These are phyloP conservation scores for Osmozyma mogii DNA, from an alignment of 805 yeast genomes.

Conservation along the genomic window DNA sequence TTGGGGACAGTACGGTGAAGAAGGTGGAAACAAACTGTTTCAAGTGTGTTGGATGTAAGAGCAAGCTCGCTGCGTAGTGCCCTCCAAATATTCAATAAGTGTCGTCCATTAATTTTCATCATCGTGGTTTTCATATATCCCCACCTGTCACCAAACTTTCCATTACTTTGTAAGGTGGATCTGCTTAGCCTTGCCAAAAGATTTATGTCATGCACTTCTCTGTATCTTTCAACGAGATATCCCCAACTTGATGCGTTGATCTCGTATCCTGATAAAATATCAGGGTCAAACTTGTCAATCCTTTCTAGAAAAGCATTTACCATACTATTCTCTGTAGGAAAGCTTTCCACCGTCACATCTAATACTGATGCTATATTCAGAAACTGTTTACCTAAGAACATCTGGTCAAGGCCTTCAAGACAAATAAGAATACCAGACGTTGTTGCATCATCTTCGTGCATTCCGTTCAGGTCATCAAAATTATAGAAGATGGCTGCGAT, in stretches of 20 bases:
- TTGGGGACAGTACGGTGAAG: constrained; percentile 64
- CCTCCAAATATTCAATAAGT: constrained; percentile 82
- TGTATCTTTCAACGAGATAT: constrained; percentile 62
- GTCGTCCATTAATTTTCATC: constrained; percentile 68
- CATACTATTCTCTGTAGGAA: constrained; percentile 49
- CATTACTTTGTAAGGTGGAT: constrained; percentile 39
- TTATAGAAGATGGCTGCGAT: constrained; percentile 59
- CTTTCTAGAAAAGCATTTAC: constrained; percentile 46
- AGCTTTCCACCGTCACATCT: neutral
- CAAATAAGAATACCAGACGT: constrained; percentile 4
- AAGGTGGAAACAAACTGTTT: constrained; percentile 62
- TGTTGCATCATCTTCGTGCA: constrained; percentile 8
- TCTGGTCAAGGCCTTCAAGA: constrained; percentile 2
- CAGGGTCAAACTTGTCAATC: constrained; percentile 71
- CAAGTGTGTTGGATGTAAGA: constrained; percentile 64
- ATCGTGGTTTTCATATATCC: constrained; percentile 74
- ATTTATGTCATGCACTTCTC: constrained; percentile 39
- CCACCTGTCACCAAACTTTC: constrained; percentile 63
- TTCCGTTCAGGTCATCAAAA: constrained; percentile 33
- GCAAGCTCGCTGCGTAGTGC: constrained; percentile 53
- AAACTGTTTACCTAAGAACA: neutral
- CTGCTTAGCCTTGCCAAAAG: constrained; percentile 56
- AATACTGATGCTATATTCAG: constrained; percentile 3
- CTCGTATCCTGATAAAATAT: constrained; percentile 80
- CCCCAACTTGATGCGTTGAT: constrained; percentile 85